Base-by-base conservation (phyloP, 2,329 filamentous ascomycete species). In the Cyphellophora attinorum region DNA sequence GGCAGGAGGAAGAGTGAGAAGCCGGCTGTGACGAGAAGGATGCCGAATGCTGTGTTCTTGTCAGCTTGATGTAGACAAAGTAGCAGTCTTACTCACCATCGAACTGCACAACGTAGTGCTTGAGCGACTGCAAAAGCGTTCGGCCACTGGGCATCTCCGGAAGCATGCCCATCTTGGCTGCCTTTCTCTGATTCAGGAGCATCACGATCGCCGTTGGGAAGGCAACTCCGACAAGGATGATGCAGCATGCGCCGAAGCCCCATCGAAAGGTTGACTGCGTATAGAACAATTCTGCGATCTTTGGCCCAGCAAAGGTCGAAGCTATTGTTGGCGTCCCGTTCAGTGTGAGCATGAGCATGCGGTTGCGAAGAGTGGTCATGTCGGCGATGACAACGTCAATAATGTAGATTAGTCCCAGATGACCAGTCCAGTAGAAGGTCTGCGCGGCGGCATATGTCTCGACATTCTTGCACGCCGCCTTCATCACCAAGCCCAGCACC, bases 341-440 rank as follows among this genome's bases (percentile, higher is more conserved):
- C 40, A 78, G 67, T 0, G 72, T 74, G 35, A 74, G 67, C 48
- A 74, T 68, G 29, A 81, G 61, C 15, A 67, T 69, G 48, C 77
- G 63, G 45, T 79, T 76, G 37, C 64, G 65, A 17, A 81, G 61
- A 1, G 62, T 61, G 0, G 77, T 74, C 0, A 74, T 78, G 45
- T 82, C 78, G 15, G 77, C 72, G 33, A 76, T 63, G 50, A 81
- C 71, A 33, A 81, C 64, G 29, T 62, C 63, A 2, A 78, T 51
- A 2, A 64, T 65, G 45, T 74, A 78, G 11, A 58, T 57, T 5
- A 79, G 57, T 4, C 70, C 71, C 16, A 68, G 61, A 36, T 61
- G 42, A 5, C 76, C 76, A 28, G 75, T 63, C 47, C 62, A 64
- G 49, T 74, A 77, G 40, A 79, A 70, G 2, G 76, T 68, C 16